Evolutionary conservation across 192 early-diverging fungal species (phyloP).

Genomic region (Diversispora epigaea): DNA sequence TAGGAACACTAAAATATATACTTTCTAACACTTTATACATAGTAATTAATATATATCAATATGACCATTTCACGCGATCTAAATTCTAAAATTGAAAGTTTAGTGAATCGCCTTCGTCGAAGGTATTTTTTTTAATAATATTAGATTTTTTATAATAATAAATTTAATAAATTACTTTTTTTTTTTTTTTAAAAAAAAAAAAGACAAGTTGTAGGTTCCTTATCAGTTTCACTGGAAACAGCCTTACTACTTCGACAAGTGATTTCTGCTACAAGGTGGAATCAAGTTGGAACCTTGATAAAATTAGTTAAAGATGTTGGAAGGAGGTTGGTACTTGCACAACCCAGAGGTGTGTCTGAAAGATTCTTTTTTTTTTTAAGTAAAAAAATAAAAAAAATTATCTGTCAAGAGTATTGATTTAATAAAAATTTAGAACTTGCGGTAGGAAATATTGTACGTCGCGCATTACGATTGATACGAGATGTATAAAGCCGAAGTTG

Average conservation of each 20-base stretch:
- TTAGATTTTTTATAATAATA: background rate
- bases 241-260: constrained; percentile 73
- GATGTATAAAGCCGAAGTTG: constrained; percentile 72
- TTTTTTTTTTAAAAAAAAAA: background rate
- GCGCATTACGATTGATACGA: constrained; percentile 80
- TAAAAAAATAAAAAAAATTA: background rate
- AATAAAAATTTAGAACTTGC: constrained; percentile 64
- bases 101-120: constrained; percentile 45
- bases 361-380: background rate
- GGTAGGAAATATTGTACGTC: constrained; percentile 81
- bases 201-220: constrained; percentile 70
- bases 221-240: constrained; percentile 68
- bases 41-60: too few relatives aligned
- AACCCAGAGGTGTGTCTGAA: constrained; percentile 79
- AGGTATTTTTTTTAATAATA: constrained; percentile 34
- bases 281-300: constrained; percentile 59
- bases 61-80: constrained; percentile 39
- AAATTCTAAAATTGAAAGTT: constrained; percentile 43
- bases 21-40: too few relatives aligned
- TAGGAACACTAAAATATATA: too few relatives aligned
- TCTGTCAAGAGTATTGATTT: background rate
- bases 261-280: constrained; percentile 74
- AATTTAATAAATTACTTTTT: background rate
- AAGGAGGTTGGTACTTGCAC: constrained; percentile 65
- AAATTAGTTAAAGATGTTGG: constrained; percentile 70